Evolutionary conservation across 805 yeast species (phyloP).

Genomic region (Wickerhamomyces alni): DNA sequence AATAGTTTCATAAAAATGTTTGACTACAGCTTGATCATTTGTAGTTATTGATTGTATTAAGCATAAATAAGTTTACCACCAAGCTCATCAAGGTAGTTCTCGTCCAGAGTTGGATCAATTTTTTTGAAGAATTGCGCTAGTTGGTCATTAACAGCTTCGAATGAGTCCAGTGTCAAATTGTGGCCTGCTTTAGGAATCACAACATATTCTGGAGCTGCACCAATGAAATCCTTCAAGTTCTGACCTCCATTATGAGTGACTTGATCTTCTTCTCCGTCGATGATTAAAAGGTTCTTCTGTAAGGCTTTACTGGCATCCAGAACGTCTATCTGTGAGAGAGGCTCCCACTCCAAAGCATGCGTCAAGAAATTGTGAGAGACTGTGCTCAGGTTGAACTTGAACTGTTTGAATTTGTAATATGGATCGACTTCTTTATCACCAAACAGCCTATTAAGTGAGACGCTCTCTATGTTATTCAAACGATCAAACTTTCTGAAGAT

Average conservation of each 20-base stretch:
- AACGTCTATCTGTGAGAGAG: constrained; percentile 11
- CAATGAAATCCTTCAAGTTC: constrained; percentile 16
- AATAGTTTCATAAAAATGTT: not conserved
- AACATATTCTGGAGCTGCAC: constrained; percentile 12
- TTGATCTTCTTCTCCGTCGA: constrained; percentile 19
- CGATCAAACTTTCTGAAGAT: constrained; percentile 21
- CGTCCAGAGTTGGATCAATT: not conserved
- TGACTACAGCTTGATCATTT: too few relatives aligned
- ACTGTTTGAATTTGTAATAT: constrained; percentile 20
- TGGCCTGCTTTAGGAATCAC: constrained; percentile 17
- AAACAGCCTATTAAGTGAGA: constrained; percentile 16
- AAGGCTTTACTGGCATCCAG: constrained; percentile 5
- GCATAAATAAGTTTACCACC: not conserved
- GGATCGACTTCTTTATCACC: constrained; percentile 8
- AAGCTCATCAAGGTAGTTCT: not conserved
- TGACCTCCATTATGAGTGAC: constrained; percentile 20
- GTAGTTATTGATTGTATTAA: too few relatives aligned
- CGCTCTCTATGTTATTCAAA: constrained; percentile 17
- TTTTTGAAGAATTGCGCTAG: constrained; percentile 2
- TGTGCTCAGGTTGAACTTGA: constrained; percentile 20
- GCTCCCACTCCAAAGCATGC: constrained; percentile 16
- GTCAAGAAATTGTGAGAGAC: constrained; percentile 16
- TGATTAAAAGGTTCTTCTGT: constrained; percentile 9
- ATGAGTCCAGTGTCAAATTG: constrained; percentile 16
- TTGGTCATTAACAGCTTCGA: constrained; percentile 10